Evolutionary conservation across 2,329 filamentous ascomycete species (phyloP).

Genomic region (Tolypocladium tropicale): DNA sequence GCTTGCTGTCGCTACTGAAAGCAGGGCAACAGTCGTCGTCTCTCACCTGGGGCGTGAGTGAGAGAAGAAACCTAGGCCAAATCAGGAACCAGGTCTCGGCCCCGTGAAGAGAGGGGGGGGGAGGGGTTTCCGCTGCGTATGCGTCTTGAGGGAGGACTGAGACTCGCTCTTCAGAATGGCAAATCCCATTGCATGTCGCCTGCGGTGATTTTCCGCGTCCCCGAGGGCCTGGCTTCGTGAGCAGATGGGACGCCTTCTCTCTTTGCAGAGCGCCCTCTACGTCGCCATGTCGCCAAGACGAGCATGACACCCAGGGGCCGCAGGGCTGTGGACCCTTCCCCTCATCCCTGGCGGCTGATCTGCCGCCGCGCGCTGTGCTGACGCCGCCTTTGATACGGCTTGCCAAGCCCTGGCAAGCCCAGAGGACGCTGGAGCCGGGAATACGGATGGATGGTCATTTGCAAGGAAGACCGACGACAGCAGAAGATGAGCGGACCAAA

Average conservation of each 20-base stretch:
- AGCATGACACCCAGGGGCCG: neutral
- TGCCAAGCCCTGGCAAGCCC: neutral
- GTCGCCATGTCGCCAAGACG: neutral
- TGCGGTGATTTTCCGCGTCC: neutral
- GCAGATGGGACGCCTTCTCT: neutral
- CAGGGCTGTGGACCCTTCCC: neutral
- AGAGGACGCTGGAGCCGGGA: neutral
- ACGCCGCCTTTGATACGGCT: too few species aligned
- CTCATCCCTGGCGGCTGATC: neutral
- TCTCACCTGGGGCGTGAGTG: conserved; percentile 3
- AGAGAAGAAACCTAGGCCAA: conserved; percentile 8
- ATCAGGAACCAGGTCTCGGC: conserved; percentile 1
- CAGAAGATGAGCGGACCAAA: neutral
- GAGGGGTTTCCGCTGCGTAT: neutral
- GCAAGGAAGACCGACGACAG: neutral
- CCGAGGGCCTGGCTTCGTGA: too few species aligned
- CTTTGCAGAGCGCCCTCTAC: neutral
- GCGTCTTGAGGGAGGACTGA: neutral
- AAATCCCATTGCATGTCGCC: neutral
- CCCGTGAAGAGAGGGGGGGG: too few species aligned
- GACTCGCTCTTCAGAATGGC: neutral
- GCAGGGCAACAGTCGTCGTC: conserved; percentile 3
- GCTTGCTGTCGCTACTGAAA: conserved; percentile 1
- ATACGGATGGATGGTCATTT: neutral
- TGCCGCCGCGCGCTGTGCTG: neutral